A percentile compares a stretch with the other conserved stretches of the same genome.
These are phyloP conservation scores for Teunomyces pallodes DNA, from an alignment of 805 yeast species.

Conservation along the genomic window DNA sequence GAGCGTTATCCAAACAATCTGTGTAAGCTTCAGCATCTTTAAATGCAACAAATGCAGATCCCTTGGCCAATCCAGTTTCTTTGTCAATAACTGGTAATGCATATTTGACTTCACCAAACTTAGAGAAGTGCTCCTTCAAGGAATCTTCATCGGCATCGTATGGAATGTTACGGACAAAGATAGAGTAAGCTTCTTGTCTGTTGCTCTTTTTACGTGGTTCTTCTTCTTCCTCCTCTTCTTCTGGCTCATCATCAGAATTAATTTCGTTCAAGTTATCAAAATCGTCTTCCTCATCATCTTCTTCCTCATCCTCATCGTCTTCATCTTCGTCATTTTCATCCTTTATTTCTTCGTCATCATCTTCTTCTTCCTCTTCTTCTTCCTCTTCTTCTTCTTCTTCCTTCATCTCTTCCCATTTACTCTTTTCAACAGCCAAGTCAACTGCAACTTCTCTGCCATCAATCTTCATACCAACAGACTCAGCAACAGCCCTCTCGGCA, in stretches of 20 bases:
- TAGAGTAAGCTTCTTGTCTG: conserved; percentile 65
- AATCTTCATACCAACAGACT: conserved; percentile 68
- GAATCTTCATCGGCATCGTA: conserved; percentile 87
- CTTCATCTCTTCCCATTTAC: conserved; percentile 68
- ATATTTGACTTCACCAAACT: conserved; percentile 85
- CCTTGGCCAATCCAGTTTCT: conserved; percentile 81
- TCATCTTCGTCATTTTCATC: conserved; percentile 34
- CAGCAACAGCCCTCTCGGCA: conserved; percentile 82
- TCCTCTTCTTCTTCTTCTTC: conserved; percentile 33
- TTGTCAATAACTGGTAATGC: conserved; percentile 92
- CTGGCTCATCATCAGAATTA: conserved; percentile 32
- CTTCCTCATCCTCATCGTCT: conserved; percentile 20
- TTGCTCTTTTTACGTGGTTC: conserved; percentile 43
- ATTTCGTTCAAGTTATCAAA: conserved; percentile 32
- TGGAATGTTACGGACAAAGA: conserved; percentile 91
- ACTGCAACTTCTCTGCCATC: conserved; percentile 92
- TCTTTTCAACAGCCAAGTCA: conserved; percentile 87
- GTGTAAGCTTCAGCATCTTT: conserved; percentile 56
- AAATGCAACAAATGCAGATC: conserved; percentile 95
- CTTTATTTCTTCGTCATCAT: conserved; percentile 33
- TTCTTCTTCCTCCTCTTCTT: conserved; percentile 29
- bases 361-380: conserved; percentile 40
- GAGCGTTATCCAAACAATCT: conserved; percentile 75
- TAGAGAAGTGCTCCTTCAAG: conserved; percentile 70
- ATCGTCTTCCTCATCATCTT: conserved; percentile 27